phyloP scores from a whole-genome alignment of 768 basidiomycete species.

The Scleroderma citrinum region DNA sequence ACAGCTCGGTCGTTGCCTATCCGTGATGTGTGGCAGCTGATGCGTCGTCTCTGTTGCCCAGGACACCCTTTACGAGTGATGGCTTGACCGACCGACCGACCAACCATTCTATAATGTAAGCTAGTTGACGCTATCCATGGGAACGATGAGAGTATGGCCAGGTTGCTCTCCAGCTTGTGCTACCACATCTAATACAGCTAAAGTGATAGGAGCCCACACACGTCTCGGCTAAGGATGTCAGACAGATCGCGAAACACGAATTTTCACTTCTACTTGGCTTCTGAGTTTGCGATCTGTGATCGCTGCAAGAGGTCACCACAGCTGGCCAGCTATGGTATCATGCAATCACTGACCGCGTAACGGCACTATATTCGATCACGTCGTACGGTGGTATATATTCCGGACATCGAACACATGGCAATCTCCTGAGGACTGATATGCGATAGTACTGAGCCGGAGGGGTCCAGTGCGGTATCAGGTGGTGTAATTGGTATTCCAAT shows the following conservation, averaged over 20 bases:
- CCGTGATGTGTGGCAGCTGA: too few species aligned
- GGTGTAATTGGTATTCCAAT: too few species aligned
- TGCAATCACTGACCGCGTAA: not conserved
- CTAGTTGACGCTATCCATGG: too few species aligned
- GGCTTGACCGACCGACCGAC: too few species aligned
- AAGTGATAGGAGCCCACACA: not conserved
- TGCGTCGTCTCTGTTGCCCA: too few species aligned
- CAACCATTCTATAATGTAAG: too few species aligned
- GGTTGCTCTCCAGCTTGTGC: too few species aligned
- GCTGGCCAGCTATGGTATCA: not conserved
- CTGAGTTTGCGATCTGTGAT: not conserved
- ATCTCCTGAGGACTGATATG: not conserved
- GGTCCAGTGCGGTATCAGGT: too few species aligned
- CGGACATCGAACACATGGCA: not conserved
- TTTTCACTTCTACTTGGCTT: not conserved
- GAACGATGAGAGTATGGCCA: too few species aligned
- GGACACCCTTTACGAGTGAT: too few species aligned
- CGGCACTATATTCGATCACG: not conserved
- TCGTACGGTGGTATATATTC: not conserved
- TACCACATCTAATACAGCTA: not conserved
- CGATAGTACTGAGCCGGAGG: not conserved
- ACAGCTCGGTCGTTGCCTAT: too few species aligned
- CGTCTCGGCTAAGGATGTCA: not conserved
- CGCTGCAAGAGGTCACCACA: not conserved
- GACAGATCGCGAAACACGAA: not conserved